A percentile compares a stretch with the other conserved stretches of the same genome.
Evolutionary conservation across 2,329 filamentous ascomycete species (phyloP).

Genomic region (Orbilia oligospora): DNA sequence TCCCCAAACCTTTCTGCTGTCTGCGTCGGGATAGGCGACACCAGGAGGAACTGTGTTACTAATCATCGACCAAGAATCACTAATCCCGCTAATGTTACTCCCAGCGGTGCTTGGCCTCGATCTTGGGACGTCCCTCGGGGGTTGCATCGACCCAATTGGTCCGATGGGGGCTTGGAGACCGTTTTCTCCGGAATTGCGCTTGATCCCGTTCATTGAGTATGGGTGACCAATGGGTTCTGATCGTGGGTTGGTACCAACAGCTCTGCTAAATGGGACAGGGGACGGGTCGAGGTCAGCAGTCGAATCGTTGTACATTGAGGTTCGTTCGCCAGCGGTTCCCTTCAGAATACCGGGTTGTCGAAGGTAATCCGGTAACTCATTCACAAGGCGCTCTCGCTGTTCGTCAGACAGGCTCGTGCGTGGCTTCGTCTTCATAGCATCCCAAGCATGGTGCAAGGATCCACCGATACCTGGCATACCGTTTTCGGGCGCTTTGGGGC

Average conservation of each 20-base stretch:
- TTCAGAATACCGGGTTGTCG: constrained; percentile 50
- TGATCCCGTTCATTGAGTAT: constrained; percentile 50
- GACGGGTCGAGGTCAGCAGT: constrained; percentile 55
- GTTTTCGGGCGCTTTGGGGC: constrained; percentile 84
- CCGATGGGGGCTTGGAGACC: constrained; percentile 40
- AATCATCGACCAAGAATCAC: constrained; percentile 60
- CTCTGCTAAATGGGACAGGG: constrained; percentile 51
- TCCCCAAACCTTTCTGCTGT: constrained; percentile 55
- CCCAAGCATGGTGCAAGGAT: constrained; percentile 88
- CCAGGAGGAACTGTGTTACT: constrained; percentile 56
- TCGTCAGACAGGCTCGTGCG: constrained; percentile 79
- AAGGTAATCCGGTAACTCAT: constrained; percentile 56
- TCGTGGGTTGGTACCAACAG: constrained; percentile 56
- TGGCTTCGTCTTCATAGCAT: constrained; percentile 91
- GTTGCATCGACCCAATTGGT: constrained; percentile 51
- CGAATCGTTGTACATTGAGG: constrained; percentile 53
- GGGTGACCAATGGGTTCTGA: constrained; percentile 54
- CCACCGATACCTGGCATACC: constrained; percentile 84
- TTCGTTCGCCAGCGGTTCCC: constrained; percentile 45
- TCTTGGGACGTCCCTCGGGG: constrained; percentile 50
- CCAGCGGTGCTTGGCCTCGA: constrained; percentile 56
- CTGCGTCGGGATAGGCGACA: constrained; percentile 50
- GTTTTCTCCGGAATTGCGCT: constrained; percentile 56
- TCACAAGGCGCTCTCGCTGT: constrained; percentile 55
- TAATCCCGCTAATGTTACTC: constrained; percentile 57